Conservation (phyloP, 1,284 basidiomycete genomes). For the Boletellus sp. region DNA sequence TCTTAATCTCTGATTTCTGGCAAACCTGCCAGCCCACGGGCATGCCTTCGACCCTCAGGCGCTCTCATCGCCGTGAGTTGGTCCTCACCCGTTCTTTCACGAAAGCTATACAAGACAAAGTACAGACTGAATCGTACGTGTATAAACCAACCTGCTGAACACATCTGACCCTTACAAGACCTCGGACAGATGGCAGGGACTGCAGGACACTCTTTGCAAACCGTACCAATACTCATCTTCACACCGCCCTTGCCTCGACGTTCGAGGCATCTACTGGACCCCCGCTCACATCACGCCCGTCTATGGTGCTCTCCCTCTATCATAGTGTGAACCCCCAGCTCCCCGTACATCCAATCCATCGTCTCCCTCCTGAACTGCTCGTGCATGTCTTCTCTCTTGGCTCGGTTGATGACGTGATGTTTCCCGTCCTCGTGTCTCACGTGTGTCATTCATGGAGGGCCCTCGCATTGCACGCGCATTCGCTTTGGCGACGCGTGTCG, state of each 20-base stretch:
- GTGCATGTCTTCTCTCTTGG: conserved; percentile 58
- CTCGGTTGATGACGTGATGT: conserved; percentile 50
- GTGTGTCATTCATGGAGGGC: conserved; percentile 61
- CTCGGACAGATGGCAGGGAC: conserved; percentile 19
- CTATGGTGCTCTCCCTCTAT: conserved; percentile 29
- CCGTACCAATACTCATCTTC: conserved; percentile 21
- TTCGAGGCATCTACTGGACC: conserved; percentile 7
- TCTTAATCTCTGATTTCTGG: conserved; percentile 13
- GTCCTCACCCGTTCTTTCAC: conserved; percentile 35
- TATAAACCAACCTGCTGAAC: not conserved
- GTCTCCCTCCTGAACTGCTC: conserved; percentile 59
- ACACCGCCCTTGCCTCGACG: conserved; percentile 6
- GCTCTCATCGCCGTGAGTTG: conserved; percentile 36
- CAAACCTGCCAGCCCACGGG: conserved; percentile 17
- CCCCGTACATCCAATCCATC: conserved; percentile 45
- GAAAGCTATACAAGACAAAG: conserved; percentile 36
- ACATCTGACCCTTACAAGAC: conserved; percentile 15
- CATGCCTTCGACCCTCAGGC: conserved; percentile 38
- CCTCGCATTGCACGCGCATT: conserved; percentile 52
- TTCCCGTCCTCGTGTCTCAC: conserved; percentile 59
- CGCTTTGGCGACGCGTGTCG: conserved; percentile 57
- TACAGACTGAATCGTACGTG: conserved; percentile 30
- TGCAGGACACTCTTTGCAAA: conserved; percentile 20
- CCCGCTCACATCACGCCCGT: conserved; percentile 22
- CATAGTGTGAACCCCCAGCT: conserved; percentile 13